These are phyloP conservation scores for Chaetomium cochliodes DNA, from an alignment of 495 filamentous ascomycete genomes.

Conservation along the genomic window DNA sequence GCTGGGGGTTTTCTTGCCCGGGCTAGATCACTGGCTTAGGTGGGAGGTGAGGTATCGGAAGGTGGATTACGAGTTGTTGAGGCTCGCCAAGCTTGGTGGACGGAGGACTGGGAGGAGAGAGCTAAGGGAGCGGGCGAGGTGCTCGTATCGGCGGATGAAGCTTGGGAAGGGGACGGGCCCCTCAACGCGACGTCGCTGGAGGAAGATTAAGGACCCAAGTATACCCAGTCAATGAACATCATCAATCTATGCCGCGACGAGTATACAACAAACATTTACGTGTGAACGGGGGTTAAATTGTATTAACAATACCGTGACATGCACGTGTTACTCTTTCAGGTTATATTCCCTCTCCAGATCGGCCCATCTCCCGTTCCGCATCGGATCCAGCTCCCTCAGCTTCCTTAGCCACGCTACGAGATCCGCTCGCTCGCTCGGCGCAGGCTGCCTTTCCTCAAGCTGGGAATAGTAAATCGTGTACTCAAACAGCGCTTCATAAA, in stretches of 20 bases:
- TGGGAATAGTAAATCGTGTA: slow-evolving; percentile 54
- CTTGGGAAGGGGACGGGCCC: not conserved
- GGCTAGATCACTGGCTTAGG: slow-evolving; percentile 38
- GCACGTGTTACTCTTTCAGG: slow-evolving; percentile 3
- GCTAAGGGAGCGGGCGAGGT: slow-evolving; percentile 3
- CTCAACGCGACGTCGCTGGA: not conserved
- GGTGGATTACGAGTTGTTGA: slow-evolving; percentile 37
- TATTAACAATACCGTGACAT: too few relatives aligned
- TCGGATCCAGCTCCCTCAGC: slow-evolving; percentile 65
- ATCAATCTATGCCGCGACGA: not conserved
- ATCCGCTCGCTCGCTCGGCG: slow-evolving; percentile 43
- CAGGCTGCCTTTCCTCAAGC: slow-evolving; percentile 41
- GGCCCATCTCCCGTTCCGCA: slow-evolving; percentile 66
- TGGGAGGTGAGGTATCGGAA: slow-evolving; percentile 52
- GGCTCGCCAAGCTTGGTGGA: slow-evolving; percentile 16
- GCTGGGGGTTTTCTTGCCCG: slow-evolving; percentile 41
- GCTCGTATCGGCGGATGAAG: slow-evolving; percentile 4
- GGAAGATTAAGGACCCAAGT: too few relatives aligned
- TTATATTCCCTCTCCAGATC: slow-evolving; percentile 54
- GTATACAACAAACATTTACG: too few relatives aligned
- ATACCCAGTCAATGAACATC: not conserved
- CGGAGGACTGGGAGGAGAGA: not conserved
- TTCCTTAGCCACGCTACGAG: slow-evolving; percentile 62
- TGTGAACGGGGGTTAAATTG: too few relatives aligned
- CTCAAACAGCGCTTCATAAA: slow-evolving; percentile 73